phyloP scores from a whole-genome alignment of 2,329 filamentous ascomycete genomes.

The Scedosporium boydii region DNA sequence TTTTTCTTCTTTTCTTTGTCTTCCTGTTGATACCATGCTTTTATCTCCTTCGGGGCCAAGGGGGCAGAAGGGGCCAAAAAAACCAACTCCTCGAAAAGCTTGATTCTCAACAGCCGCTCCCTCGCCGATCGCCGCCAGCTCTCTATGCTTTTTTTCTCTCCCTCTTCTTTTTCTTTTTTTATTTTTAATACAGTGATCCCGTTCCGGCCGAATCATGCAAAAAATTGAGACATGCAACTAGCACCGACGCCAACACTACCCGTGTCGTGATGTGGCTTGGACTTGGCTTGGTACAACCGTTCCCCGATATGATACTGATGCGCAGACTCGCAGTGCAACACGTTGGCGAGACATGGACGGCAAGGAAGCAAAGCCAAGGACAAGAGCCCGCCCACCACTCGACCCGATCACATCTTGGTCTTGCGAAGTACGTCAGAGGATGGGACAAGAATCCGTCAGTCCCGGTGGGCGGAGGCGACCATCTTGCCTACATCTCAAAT shows the following conservation, averaged over 20 bases:
- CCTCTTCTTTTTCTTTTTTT: not conserved
- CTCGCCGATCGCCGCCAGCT: no score
- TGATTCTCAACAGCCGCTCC: no score
- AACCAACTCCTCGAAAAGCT: no score
- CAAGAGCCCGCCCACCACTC: not conserved
- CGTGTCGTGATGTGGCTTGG: no score
- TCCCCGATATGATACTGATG: not conserved
- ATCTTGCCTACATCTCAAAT: not conserved
- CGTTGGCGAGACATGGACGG: not conserved
- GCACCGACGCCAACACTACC: no score
- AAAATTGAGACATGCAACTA: not conserved
- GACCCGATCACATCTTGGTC: not conserved
- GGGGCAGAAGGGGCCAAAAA: no score
- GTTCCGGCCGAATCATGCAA: not conserved
- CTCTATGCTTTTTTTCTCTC: no score
- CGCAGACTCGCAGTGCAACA: not conserved
- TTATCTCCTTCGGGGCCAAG: no score
- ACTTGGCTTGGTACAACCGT: not conserved
- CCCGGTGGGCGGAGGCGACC: not conserved
- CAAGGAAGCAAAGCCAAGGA: not conserved
- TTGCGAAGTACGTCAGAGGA: not conserved
- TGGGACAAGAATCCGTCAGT: not conserved
- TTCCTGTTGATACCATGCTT: no score
- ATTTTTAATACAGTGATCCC: not conserved
- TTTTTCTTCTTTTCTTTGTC: no score